These are phyloP conservation scores for Verticillium albo-atrum DNA, from an alignment of 2,329 filamentous ascomycete genomes.

Conservation along the genomic window DNA sequence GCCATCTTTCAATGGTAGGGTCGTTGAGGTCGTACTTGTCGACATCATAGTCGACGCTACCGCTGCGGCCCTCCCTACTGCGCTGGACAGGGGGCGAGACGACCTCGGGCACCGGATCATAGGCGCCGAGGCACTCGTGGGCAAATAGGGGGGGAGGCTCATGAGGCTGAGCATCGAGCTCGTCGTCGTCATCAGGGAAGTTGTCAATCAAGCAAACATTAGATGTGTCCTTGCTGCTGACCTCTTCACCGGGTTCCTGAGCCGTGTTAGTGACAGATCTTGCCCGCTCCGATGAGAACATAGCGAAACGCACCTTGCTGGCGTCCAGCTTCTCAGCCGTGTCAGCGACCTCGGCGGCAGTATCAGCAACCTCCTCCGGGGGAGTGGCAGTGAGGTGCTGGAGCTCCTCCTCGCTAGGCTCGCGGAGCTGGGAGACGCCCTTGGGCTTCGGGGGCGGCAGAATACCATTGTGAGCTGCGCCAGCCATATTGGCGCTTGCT, in stretches of 20 bases:
- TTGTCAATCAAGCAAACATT: neutral
- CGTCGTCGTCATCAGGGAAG: slow-evolving; percentile 8
- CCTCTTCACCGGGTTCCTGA: neutral
- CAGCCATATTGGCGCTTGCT: slow-evolving; percentile 1
- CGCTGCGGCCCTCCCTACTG: neutral
- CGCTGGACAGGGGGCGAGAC: neutral
- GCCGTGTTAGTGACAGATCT: slow-evolving; percentile 5
- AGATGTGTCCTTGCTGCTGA: neutral
- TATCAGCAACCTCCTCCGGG: slow-evolving; percentile 34
- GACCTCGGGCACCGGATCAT: slow-evolving; percentile 13
- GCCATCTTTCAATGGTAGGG: slow-evolving; percentile 44
- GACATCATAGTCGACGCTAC: slow-evolving; percentile 14
- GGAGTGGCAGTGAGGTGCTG: slow-evolving; percentile 31
- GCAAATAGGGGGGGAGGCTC: slow-evolving; percentile 37
- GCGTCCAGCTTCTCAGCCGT: slow-evolving; percentile 32
- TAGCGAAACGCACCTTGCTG: slow-evolving; percentile 9
- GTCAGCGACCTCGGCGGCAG: slow-evolving; percentile 40
- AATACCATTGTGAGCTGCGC: neutral
- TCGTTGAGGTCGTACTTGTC: slow-evolving; percentile 36
- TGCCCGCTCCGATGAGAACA: neutral
- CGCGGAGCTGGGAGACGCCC: slow-evolving; percentile 2
- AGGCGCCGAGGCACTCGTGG: slow-evolving; percentile 39
- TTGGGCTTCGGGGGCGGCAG: neutral
- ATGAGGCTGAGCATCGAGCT: slow-evolving; percentile 4
- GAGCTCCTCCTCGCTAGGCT: slow-evolving; percentile 25